Base-by-base conservation (phyloP, 2,329 filamentous ascomycete species). In the Aspergillus texensis region DNA sequence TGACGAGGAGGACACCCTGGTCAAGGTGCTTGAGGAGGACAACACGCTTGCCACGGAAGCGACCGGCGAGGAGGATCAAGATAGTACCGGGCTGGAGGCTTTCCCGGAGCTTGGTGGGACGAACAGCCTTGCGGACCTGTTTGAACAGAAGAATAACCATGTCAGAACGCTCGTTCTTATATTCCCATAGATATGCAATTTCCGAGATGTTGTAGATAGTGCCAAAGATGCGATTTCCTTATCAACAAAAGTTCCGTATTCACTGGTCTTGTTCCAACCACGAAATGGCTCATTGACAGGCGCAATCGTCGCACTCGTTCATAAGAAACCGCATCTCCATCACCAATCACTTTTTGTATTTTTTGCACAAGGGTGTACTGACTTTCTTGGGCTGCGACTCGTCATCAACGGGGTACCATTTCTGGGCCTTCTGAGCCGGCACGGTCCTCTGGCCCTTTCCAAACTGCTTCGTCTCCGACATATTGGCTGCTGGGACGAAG, bases 11-110 rank as follows among this genome's bases (percentile, higher is more conserved):
- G 73, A 97, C 93, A 86, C 95, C 95, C 87, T 97, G 93, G 80
- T 92, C 88, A 80, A 99, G 94, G 84, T 91, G 89, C 90, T 98
- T 98, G 83, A 99, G 91, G 85, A 98, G 93, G 79, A 99, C 88
- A 79, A 99, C 95, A 82, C 95, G 95, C 93, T 99, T 99, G 88
- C 95, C 95, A 79, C 95, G 94, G 93, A 98, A 99, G 80, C 95
- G 95, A 79, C 95, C 95, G 83, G 95, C 95, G 81, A 99, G 93
- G 82, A 99, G 93, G 85, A 99, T 99, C 81, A 99, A 92, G 81
- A 99, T 88, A 82, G 93, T 92, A 80, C 95, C 95, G 80, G 95
- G 94, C 84, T 93, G 88, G 80, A 99, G 94, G 74, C 92, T 91
- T 80, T 91, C 84, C 81, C 95, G 93, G 77, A 93, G 89, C 84